A percentile compares a stretch with the other conserved stretches of the same genome.
phyloP scores from a whole-genome alignment of 352 stramenopile genomes.

The Pythium vanterpoolii region DNA sequence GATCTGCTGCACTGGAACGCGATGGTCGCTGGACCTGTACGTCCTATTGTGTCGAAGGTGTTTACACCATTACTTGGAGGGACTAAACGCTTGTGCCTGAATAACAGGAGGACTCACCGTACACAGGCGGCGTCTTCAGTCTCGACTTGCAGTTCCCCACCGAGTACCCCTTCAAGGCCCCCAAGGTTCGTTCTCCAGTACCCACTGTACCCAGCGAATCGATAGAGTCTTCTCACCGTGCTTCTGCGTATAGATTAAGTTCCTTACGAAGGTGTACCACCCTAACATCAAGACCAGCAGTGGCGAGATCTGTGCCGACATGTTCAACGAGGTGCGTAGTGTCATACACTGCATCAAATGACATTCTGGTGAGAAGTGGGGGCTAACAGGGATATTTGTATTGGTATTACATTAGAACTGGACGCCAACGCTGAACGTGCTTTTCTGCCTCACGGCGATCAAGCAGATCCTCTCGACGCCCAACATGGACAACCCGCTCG shows the following conservation, averaged over 20 bases:
- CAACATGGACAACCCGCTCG: slow-evolving; percentile 94
- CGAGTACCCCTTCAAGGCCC: slow-evolving; percentile 96
- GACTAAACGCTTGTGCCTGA: neutral
- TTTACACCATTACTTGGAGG: no score
- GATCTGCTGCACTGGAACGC: slow-evolving; percentile 91
- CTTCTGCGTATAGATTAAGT: slow-evolving; percentile 63
- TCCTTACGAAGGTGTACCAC: slow-evolving; percentile 96
- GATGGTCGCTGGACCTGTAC: slow-evolving; percentile 86
- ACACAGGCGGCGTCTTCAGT: slow-evolving; percentile 90
- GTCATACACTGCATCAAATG: neutral
- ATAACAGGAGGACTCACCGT: slow-evolving; percentile 78
- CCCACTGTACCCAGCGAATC: neutral
- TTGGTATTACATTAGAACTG: slow-evolving; percentile 75
- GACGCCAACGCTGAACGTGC: slow-evolving; percentile 94
- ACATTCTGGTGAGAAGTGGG: no score
- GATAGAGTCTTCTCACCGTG: neutral
- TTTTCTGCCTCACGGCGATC: slow-evolving; percentile 89
- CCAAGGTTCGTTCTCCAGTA: slow-evolving; percentile 44
- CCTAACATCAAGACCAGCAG: slow-evolving; percentile 95
- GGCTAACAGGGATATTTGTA: neutral
- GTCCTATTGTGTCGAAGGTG: slow-evolving; percentile 6
- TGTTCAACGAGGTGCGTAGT: slow-evolving; percentile 84
- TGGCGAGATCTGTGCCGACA: slow-evolving; percentile 95
- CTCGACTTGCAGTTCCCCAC: slow-evolving; percentile 94
- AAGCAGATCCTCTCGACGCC: slow-evolving; percentile 95